Base-by-base conservation (phyloP, 2,329 filamentous ascomycete genomes). In the Periconia sp. region DNA sequence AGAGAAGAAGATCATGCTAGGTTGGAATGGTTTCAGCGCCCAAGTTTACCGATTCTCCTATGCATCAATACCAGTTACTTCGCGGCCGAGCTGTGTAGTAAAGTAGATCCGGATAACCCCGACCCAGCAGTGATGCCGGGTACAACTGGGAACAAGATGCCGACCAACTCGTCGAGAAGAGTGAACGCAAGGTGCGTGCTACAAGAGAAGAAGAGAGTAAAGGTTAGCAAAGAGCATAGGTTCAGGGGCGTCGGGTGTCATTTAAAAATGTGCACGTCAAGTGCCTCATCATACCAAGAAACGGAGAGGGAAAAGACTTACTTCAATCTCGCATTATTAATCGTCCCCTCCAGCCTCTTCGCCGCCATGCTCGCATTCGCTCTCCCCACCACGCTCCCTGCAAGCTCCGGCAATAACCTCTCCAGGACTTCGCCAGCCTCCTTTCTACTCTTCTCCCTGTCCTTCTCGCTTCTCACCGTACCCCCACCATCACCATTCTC, bases 291-390 rank as follows among this genome's bases (percentile, higher is more conserved):
- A n/a, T n/a, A n/a, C n/a, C n/a, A n/a, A 37, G 33, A n/a, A 11
- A 37, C 6, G 10, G 13, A 11, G 33, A 8, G 14, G 14, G 13
- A 33, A 35, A 13, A 11, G 46, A 85, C 88, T 80, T 77, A 92
- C 89, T 97, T 97, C 62, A 99, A 79, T 59, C 91, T 82, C 54
- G 86, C 82, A 75, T 97, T 99, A 74, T 99, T 99, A 62, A 97
- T 79, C 44, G 90, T 92, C 10, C 92, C 92, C 77, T 95, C 91
- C 45, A 97, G 85, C 65, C 92, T 89, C 62, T 93, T 84, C 58
- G 92, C 92, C 19, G 94, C 94, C 52, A 88, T 89, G 71, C 95
- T 90, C 15, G 95, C 94, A 77, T 99, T 99, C 42, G 88, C 84
- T 65, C 92, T 84, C 5, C 94, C 94, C 15, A 99, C 95, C 7